Evolutionary conservation across 164 flowering plant genomes (phyloP).

Genomic region (Taxillus chinensis): DNA sequence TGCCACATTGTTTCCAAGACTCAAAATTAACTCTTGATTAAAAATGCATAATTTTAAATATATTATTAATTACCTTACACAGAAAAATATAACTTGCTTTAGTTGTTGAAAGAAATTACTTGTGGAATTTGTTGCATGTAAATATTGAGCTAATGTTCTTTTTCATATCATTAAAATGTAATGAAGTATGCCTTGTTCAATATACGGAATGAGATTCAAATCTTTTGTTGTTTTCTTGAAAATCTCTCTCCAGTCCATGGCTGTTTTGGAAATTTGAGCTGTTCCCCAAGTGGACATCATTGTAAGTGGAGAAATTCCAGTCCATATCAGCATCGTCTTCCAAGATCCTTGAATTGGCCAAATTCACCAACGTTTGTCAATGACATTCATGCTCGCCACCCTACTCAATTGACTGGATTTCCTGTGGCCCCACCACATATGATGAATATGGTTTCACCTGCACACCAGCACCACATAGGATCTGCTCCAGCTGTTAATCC

Average conservation of each 20-base stretch:
- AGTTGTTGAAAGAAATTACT: not conserved
- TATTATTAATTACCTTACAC: no score
- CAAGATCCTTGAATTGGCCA: conserved; percentile 55
- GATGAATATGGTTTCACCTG: conserved; percentile 11
- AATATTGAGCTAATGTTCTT: not conserved
- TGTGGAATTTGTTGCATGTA: not conserved
- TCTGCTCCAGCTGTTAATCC: conserved; percentile 20
- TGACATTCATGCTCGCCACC: conserved; percentile 37
- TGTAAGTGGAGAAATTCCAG: conserved; percentile 44
- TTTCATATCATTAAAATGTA: not conserved
- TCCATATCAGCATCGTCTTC: conserved; percentile 41
- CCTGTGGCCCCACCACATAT: conserved; percentile 26
- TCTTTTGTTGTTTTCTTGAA: not conserved
- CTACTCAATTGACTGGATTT: conserved; percentile 32
- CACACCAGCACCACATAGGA: conserved; percentile 17
- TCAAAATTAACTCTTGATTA: no score
- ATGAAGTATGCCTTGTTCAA: not conserved
- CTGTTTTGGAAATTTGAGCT: conserved; percentile 54
- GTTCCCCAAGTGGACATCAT: conserved; percentile 44
- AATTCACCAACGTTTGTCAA: conserved; percentile 62
- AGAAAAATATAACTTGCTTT: no score
- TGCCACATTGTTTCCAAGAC: no score
- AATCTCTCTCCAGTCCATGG: conserved; percentile 32
- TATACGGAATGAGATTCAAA: no score
- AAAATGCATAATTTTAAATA: no score